Evolutionary conservation across 78 protist species (phyloP).

Genomic region (Anaeramoeba ignava): DNA sequence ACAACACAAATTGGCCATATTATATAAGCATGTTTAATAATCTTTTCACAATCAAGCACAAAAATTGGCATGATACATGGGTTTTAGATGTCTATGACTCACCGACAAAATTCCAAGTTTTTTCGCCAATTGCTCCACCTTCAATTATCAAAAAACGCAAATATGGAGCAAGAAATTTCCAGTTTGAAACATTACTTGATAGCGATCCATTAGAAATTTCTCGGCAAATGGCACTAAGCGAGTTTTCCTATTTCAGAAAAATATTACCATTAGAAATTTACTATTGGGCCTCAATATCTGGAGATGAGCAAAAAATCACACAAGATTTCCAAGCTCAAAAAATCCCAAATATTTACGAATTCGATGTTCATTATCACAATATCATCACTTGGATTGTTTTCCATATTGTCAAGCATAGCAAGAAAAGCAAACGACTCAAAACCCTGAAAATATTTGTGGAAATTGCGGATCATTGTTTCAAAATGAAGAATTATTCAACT

Average conservation of each 20-base stretch:
- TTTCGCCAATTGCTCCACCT: too few relatives aligned
- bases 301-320: neutral
- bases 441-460: neutral
- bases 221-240: neutral
- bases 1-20: too few relatives aligned
- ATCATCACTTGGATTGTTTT: neutral
- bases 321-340: too few relatives aligned
- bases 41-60: too few relatives aligned
- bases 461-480: neutral
- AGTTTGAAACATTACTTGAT: neutral
- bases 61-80: too few relatives aligned
- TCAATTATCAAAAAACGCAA: too few relatives aligned
- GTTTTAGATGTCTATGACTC: too few relatives aligned
- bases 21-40: too few relatives aligned
- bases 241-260: neutral
- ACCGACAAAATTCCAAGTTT: too few relatives aligned
- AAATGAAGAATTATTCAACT: neutral
- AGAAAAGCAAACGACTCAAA: neutral
- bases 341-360: neutral
- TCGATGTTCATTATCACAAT: neutral
- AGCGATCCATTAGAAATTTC: neutral
- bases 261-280: neutral
- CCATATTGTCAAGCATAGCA: neutral
- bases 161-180: too few relatives aligned
- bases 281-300: neutral